Conservation (phyloP, 2,329 filamentous ascomycete species). For the Clonostachys sp. region DNA sequence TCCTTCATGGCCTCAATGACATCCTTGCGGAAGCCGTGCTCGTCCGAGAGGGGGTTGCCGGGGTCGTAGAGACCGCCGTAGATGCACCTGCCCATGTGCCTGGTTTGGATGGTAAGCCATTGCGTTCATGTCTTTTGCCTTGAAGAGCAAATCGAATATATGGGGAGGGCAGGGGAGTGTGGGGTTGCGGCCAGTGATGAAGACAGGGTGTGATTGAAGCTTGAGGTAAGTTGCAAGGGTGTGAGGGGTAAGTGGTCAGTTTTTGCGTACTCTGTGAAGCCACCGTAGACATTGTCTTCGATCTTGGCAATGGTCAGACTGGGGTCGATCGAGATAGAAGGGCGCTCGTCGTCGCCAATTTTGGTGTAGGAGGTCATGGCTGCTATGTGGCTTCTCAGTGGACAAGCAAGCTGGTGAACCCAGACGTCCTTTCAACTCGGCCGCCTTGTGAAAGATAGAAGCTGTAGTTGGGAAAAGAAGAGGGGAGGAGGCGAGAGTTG, state of each 20-base stretch:
- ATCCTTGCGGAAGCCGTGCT: conserved; percentile 73
- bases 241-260: too few relatives aligned
- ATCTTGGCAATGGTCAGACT: conserved; percentile 65
- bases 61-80: conserved; percentile 85
- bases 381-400: too few relatives aligned
- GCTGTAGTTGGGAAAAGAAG: background rate
- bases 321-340: conserved; percentile 63
- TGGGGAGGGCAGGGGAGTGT: too few relatives aligned
- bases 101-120: conserved; percentile 20
- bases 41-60: conserved; percentile 65
- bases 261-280: conserved; percentile 70
- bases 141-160: too few relatives aligned
- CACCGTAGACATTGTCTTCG: conserved; percentile 76
- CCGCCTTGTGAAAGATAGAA: too few relatives aligned
- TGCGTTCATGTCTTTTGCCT: background rate
- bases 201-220: too few relatives aligned
- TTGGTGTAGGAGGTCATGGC: conserved; percentile 71
- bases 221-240: too few relatives aligned
- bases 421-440: too few relatives aligned
- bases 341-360: conserved; percentile 53
- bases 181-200: too few relatives aligned
- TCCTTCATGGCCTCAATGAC: conserved; percentile 71
- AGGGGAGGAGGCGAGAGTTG: background rate
- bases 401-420: too few relatives aligned
- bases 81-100: conserved; percentile 86